A percentile compares a stretch with the other conserved stretches of the same genome.
Evolutionary conservation across 2,329 filamentous ascomycete genomes (phyloP).

Genomic region (Hypoxylon sp.): DNA sequence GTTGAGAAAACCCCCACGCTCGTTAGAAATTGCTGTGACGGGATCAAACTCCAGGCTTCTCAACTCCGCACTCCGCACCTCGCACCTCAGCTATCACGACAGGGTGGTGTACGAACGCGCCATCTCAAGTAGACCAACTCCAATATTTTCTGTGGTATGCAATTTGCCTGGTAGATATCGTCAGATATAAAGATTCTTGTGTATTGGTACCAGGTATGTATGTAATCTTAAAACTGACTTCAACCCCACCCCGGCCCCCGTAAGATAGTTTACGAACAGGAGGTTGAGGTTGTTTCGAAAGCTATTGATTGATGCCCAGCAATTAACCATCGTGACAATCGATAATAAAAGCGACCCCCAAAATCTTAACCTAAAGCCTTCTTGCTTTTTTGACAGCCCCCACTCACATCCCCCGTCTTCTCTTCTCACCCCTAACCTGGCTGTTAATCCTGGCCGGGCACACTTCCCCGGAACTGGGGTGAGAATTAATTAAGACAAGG

Average conservation of each 20-base stretch:
- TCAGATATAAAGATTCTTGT: background rate
- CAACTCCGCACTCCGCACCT: conserved; percentile 12
- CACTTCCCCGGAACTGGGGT: conserved; percentile 40
- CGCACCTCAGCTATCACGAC: conserved; percentile 17
- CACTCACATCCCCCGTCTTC: conserved; percentile 9
- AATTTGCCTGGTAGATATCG: background rate
- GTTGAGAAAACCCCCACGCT: conserved; percentile 28
- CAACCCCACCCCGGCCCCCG: background rate
- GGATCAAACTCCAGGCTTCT: conserved; percentile 13
- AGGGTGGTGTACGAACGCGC: conserved; percentile 16
- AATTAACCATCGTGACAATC: conserved; percentile 24
- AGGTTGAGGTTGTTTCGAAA: conserved; percentile 1
- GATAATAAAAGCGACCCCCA: conserved; percentile 22
- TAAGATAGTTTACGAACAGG: background rate
- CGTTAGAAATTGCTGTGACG: conserved; percentile 19
- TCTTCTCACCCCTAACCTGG: conserved; percentile 31
- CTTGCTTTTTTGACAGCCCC: conserved; percentile 9
- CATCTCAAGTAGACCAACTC: conserved; percentile 1
- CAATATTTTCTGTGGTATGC: background rate
- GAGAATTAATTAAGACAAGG: conserved; percentile 28
- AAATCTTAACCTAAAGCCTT: conserved; percentile 7
- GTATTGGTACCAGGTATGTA: background rate
- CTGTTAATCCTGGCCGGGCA: conserved; percentile 39
- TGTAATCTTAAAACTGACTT: background rate
- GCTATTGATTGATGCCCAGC: conserved; percentile 1